Conservation (phyloP, 768 basidiomycete species). For the Scleroderma citrinum region DNA sequence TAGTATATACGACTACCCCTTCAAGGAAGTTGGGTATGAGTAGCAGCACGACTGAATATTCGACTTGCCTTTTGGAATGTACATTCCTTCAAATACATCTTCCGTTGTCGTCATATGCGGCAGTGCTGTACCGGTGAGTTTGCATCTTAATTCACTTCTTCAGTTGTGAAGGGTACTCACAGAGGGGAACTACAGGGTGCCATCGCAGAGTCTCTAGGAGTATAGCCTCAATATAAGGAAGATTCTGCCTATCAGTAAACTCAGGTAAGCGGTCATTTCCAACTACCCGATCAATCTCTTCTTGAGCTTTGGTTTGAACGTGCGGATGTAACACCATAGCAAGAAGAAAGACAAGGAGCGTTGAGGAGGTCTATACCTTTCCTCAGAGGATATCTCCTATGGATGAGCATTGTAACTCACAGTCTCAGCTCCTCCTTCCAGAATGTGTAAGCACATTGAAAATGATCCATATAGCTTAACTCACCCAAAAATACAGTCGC, state of each 20-base stretch:
- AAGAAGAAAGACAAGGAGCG: constrained; percentile 10
- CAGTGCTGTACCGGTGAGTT: constrained; percentile 6
- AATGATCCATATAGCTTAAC: background rate
- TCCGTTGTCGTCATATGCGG: constrained; percentile 17
- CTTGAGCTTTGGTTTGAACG: constrained; percentile 10
- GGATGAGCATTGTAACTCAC: background rate
- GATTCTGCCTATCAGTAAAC: constrained; percentile 3
- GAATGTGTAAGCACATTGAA: background rate
- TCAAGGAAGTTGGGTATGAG: background rate
- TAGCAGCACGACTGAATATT: background rate
- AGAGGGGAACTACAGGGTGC: constrained; percentile 3
- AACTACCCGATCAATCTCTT: constrained; percentile 14
- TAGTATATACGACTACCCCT: constrained; percentile 18
- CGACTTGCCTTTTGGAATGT: constrained; percentile 24
- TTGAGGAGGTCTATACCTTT: constrained; percentile 1
- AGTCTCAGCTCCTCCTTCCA: constrained; percentile 5
- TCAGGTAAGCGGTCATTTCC: constrained; percentile 10
- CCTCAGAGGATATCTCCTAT: background rate
- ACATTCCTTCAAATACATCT: constrained; percentile 25
- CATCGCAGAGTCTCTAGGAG: constrained; percentile 8
- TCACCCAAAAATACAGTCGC: constrained; percentile 18
- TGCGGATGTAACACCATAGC: constrained; percentile 16
- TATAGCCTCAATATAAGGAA: constrained; percentile 13
- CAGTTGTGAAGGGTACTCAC: background rate
- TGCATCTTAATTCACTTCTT: background rate